phyloP scores from a whole-genome alignment of 2,329 filamentous ascomycete genomes.

The Sclerotinia nivalis region DNA sequence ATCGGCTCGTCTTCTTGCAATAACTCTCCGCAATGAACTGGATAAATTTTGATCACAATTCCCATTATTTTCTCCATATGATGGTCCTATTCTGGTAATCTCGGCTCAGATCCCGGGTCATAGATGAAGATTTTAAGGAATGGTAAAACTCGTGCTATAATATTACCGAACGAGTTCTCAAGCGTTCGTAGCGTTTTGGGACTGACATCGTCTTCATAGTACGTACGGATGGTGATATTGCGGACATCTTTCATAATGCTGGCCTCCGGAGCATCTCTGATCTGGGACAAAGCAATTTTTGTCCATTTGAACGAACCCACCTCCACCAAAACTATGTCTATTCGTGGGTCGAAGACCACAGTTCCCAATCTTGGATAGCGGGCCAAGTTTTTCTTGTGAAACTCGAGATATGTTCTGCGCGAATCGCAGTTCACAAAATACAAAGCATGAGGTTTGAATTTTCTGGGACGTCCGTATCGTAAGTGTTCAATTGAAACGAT shows the following conservation, averaged over 20 bases:
- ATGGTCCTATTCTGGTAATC: not conserved
- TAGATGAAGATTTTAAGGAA: conserved; percentile 4
- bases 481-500: not conserved
- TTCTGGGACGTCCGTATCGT: conserved; percentile 3
- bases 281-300: not conserved
- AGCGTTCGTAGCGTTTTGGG: not conserved
- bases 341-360: conserved; percentile 4
- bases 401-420: conserved; percentile 8
- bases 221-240: not conserved
- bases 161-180: not conserved
- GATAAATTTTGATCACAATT: not conserved
- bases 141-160: conserved; percentile 3
- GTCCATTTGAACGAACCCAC: not conserved
- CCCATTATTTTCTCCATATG: not conserved
- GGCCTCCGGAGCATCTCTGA: not conserved
- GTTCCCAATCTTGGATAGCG: not conserved
- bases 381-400: conserved; percentile 6
- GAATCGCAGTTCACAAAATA: conserved; percentile 18
- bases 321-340: conserved; percentile 1
- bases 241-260: conserved; percentile 6
- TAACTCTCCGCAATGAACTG: not conserved
- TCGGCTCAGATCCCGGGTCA: not conserved
- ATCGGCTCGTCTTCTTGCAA: not conserved
- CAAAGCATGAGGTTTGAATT: conserved; percentile 5
- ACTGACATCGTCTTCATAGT: not conserved